These are phyloP conservation scores for Fusarium duplospermum DNA, from an alignment of 2,329 filamentous ascomycete species.

Conservation along the genomic window DNA sequence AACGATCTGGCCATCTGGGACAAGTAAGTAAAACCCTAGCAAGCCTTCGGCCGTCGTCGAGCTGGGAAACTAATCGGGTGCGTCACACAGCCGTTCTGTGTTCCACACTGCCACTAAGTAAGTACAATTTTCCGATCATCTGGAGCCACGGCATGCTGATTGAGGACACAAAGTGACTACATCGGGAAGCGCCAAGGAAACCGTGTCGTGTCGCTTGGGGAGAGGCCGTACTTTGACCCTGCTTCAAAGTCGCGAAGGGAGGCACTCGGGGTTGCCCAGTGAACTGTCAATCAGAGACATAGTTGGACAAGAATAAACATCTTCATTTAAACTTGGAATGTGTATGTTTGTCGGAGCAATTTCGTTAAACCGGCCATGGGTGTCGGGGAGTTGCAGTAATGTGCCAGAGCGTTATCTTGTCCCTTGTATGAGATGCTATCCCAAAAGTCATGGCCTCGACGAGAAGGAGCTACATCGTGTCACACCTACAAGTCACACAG, in stretches of 20 bases:
- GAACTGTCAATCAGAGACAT: background rate
- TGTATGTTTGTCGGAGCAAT: background rate
- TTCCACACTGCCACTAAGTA: slow-evolving; percentile 29
- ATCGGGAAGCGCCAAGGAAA: slow-evolving; percentile 21
- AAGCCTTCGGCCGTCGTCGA: background rate
- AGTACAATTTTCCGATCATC: slow-evolving; percentile 30
- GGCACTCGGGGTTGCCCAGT: slow-evolving; percentile 13
- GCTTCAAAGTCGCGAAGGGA: slow-evolving; percentile 5
- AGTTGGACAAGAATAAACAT: background rate
- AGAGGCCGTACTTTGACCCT: slow-evolving; percentile 14
- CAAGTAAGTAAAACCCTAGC: slow-evolving; percentile 1
- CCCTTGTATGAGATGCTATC: background rate
- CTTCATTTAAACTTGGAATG: background rate
- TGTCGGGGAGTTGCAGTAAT: background rate
- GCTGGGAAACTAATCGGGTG: slow-evolving; percentile 6
- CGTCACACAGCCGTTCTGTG: slow-evolving; percentile 16
- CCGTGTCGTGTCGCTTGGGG: slow-evolving; percentile 8
- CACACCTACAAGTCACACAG: background rate
- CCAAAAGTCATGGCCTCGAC: background rate
- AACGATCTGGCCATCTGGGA: slow-evolving; percentile 3
- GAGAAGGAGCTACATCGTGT: background rate
- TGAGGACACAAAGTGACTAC: slow-evolving; percentile 14
- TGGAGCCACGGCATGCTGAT: slow-evolving; percentile 1
- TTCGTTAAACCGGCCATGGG: background rate
- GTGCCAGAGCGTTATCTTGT: background rate